These are phyloP conservation scores for Diaporthe sp. DNA, from an alignment of 2,329 filamentous ascomycete genomes.

Conservation along the genomic window DNA sequence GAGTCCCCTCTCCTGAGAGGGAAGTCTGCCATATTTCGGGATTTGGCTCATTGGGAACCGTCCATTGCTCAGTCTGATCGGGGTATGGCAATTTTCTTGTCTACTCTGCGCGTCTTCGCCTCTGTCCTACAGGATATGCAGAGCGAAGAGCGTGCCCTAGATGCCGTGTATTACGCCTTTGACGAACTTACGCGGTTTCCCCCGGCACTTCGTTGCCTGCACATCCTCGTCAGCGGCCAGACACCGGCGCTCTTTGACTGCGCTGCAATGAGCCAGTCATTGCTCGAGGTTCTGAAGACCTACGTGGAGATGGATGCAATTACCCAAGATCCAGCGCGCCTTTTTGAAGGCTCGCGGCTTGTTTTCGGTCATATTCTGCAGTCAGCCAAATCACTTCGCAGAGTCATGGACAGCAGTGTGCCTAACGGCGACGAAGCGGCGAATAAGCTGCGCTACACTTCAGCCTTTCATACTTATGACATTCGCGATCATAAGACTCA, in stretches of 20 bases:
- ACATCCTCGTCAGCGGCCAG: conserved; percentile 13
- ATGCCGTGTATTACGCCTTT: conserved; percentile 9
- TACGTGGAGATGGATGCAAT: neutral
- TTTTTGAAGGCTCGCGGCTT: conserved; percentile 26
- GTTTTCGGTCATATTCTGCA: conserved; percentile 21
- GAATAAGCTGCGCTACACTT: neutral
- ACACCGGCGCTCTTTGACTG: conserved; percentile 18
- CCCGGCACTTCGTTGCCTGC: conserved; percentile 22
- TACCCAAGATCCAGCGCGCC: neutral
- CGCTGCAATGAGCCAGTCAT: conserved; percentile 15
- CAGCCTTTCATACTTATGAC: neutral
- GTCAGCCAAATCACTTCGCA: conserved; percentile 13
- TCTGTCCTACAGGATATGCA: conserved; percentile 15
- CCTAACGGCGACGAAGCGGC: neutral
- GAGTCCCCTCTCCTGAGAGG: neutral
- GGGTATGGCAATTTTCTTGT: conserved; percentile 32
- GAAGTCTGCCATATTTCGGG: conserved; percentile 22
- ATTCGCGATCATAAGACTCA: conserved; percentile 18
- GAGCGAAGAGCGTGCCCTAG: neutral
- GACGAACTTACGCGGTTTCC: conserved; percentile 14
- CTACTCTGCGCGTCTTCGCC: conserved; percentile 10
- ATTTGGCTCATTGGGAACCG: conserved; percentile 19
- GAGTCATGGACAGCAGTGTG: neutral
- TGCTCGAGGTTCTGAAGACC: neutral
- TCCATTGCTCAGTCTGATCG: conserved; percentile 13